Conservation (phyloP, 2,329 filamentous ascomycete species). For the Aspergillus fijiensis region DNA sequence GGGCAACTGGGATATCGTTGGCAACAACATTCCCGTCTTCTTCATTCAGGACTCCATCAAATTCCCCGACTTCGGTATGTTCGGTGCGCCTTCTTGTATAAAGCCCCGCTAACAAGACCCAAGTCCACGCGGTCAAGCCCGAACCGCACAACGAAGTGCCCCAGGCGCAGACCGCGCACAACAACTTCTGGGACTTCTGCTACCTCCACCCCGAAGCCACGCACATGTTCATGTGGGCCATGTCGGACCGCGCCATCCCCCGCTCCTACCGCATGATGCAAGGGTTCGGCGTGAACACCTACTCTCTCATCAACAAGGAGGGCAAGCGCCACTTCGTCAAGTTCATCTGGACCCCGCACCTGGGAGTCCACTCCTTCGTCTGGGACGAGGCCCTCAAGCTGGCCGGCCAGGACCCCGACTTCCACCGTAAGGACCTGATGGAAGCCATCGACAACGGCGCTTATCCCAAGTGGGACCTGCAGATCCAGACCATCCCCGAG, state of each 20-base stretch:
- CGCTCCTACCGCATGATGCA: constrained; percentile 37
- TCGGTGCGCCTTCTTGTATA: neutral
- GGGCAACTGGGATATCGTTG: constrained; percentile 72
- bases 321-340: constrained; percentile 36
- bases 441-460: constrained; percentile 70
- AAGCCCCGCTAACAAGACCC: neutral
- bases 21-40: constrained; percentile 61
- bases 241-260: constrained; percentile 37
- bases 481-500: constrained; percentile 73
- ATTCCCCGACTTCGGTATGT: constrained; percentile 36
- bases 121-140: constrained; percentile 41
- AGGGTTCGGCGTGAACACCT: constrained; percentile 37
- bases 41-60: constrained; percentile 43
- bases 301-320: constrained; percentile 30
- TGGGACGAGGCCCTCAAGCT: constrained; percentile 74
- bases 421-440: constrained; percentile 74
- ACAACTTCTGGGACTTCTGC: constrained; percentile 53
- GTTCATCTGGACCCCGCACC: constrained; percentile 33
- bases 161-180: constrained; percentile 49
- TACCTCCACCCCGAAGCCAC: constrained; percentile 33
- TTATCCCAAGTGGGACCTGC: constrained; percentile 76
- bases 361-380: constrained; percentile 34
- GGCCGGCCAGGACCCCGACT: constrained; percentile 72
- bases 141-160: constrained; percentile 43
- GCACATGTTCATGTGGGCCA: constrained; percentile 33